These are phyloP conservation scores for Scutellaria barbata DNA, from an alignment of 257 asterid species.

Conservation along the genomic window DNA sequence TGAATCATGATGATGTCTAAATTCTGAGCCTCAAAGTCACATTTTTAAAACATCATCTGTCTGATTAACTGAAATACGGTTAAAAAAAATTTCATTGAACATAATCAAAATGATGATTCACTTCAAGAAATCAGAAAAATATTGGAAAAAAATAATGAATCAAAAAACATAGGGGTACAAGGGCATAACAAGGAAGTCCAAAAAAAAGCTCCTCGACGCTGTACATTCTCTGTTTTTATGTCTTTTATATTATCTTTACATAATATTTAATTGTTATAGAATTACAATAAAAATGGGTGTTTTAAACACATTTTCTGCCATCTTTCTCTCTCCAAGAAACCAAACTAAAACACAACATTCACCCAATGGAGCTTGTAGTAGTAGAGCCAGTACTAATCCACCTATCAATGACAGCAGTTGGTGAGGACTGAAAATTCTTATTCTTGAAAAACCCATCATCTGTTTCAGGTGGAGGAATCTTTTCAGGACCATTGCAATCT, in stretches of 20 bases:
- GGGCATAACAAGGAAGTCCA: not conserved
- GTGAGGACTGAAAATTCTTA: constrained; percentile 40
- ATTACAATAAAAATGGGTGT: constrained; percentile 20
- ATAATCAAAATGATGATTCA: too few relatives aligned
- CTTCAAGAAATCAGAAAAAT: too few relatives aligned
- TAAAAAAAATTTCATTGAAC: too few relatives aligned
- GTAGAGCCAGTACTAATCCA: constrained; percentile 51
- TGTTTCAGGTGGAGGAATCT: constrained; percentile 40
- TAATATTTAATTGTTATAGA: not conserved
- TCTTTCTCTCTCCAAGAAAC: not conserved
- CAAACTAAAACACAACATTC: constrained; percentile 17
- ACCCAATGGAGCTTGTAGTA: constrained; percentile 43
- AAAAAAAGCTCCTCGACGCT: not conserved
- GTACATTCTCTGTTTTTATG: constrained; percentile 1
- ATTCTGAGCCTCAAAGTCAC: not conserved
- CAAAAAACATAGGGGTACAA: not conserved
- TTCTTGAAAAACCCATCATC: constrained; percentile 50
- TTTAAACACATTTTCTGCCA: constrained; percentile 22
- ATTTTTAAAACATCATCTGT: not conserved
- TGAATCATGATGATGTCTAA: not conserved
- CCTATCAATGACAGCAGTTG: constrained; percentile 50
- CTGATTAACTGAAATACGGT: not conserved
- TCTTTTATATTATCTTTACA: not conserved
- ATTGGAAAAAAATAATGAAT: not conserved
- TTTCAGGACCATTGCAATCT: constrained; percentile 21